Conservation (phyloP, 1,284 basidiomycete species). For the Ganoderma resinaceum region DNA sequence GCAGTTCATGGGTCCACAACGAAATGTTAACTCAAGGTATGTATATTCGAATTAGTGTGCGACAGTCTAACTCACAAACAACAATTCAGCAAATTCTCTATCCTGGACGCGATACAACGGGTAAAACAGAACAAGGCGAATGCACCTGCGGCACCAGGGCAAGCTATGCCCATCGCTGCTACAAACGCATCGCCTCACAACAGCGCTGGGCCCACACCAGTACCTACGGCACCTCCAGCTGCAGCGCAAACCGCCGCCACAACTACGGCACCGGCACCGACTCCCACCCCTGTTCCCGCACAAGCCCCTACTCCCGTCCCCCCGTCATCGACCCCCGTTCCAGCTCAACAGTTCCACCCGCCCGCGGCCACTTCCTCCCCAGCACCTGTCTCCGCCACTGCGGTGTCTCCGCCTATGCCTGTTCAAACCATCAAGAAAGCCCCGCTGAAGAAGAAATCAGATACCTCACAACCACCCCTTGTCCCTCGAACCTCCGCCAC, state of each 20-base stretch:
- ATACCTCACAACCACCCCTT: slow-evolving; percentile 23
- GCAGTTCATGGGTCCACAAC: slow-evolving; percentile 76
- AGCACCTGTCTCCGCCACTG: slow-evolving; percentile 28
- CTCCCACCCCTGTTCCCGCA: slow-evolving; percentile 19
- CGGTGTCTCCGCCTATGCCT: slow-evolving; percentile 25
- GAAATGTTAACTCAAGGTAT: slow-evolving; percentile 56
- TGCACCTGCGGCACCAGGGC: slow-evolving; percentile 10
- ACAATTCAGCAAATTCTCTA: slow-evolving; percentile 23
- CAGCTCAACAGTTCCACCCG: slow-evolving; percentile 23
- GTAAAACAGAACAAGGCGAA: slow-evolving; percentile 20
- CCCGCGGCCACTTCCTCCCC: slow-evolving; percentile 28
- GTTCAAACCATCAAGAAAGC: slow-evolving; percentile 25
- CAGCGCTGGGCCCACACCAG: slow-evolving; percentile 3
- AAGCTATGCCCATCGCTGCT: slow-evolving; percentile 9
- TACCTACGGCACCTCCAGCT: slow-evolving; percentile 2
- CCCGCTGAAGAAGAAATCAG: slow-evolving; percentile 23
- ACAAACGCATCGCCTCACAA: slow-evolving; percentile 13
- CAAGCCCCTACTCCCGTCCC: slow-evolving; percentile 26
- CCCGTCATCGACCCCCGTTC: slow-evolving; percentile 29
- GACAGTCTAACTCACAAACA: background rate
- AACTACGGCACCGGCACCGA: slow-evolving; percentile 17
- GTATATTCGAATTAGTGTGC: slow-evolving; percentile 2
- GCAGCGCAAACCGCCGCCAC: slow-evolving; percentile 29
- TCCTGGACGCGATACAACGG: slow-evolving; percentile 27
- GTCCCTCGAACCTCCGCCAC: slow-evolving; percentile 28